A percentile compares a stretch with the other conserved stretches of the same genome.
These are phyloP conservation scores for Geranium incanum DNA, from an alignment of 441 rosid genomes.

Conservation along the genomic window DNA sequence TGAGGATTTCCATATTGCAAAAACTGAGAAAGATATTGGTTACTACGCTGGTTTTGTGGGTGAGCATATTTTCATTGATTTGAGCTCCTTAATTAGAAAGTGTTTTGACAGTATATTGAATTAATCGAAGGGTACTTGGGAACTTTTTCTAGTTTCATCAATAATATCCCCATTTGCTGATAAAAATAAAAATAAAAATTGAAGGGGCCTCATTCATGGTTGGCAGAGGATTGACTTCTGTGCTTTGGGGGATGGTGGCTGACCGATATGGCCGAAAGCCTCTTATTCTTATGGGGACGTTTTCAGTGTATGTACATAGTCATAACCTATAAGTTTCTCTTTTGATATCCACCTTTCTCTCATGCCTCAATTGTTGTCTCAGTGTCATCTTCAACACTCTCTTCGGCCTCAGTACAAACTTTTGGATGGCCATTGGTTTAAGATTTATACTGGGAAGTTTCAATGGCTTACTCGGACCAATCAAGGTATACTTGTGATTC, in stretches of 20 bases:
- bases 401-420: slow-evolving; percentile 19
- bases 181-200: not conserved
- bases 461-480: slow-evolving; percentile 18
- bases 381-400: slow-evolving; percentile 18
- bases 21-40: slow-evolving; percentile 6
- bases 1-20: not conserved
- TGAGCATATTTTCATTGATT: not conserved
- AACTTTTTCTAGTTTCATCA: too few species aligned
- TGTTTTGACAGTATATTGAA: not conserved
- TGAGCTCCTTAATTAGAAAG: not conserved
- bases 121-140: slow-evolving; percentile 6
- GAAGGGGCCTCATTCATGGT: slow-evolving; percentile 24
- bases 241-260: slow-evolving; percentile 22
- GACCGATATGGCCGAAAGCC: slow-evolving; percentile 23
- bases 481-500: slow-evolving; percentile 11
- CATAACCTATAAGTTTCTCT: not conserved
- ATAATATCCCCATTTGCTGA: too few species aligned
- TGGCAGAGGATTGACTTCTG: slow-evolving; percentile 25
- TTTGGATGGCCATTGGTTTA: slow-evolving; percentile 18
- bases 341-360: not conserved
- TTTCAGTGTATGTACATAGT: slow-evolving; percentile 15
- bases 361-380: not conserved
- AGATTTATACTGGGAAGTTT: slow-evolving; percentile 18
- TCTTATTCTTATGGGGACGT: slow-evolving; percentile 13
- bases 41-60: slow-evolving; percentile 5